These are phyloP conservation scores for Trametes villosa DNA, from an alignment of 768 basidiomycete species.

Conservation along the genomic window DNA sequence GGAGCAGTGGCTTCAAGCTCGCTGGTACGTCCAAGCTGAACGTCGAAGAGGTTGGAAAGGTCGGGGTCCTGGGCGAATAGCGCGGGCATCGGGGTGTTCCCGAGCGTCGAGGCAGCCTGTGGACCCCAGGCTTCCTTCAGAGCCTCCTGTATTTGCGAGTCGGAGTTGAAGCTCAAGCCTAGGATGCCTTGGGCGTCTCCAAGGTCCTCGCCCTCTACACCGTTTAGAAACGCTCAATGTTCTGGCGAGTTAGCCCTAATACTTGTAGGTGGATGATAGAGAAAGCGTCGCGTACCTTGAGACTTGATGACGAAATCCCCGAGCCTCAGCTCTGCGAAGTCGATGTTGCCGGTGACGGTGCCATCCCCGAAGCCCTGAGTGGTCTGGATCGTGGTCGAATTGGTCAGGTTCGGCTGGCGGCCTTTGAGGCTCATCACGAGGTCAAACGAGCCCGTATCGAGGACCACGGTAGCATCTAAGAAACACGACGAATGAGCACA, in stretches of 20 bases:
- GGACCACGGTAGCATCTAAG: constrained; percentile 34
- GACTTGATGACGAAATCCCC: constrained; percentile 50
- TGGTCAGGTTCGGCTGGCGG: constrained; percentile 30
- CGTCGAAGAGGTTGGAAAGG: not conserved
- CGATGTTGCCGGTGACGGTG: constrained; percentile 40
- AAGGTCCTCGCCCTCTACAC: not conserved
- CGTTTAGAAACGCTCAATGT: not conserved
- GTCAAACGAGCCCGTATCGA: constrained; percentile 43
- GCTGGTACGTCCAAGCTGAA: not conserved
- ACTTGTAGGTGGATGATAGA: not conserved
- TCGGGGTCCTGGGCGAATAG: not conserved
- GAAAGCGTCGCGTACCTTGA: constrained; percentile 52
- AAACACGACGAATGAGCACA: not conserved
- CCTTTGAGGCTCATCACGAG: constrained; percentile 34
- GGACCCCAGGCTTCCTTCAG: not conserved
- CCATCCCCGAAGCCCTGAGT: constrained; percentile 46
- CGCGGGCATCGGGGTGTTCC: not conserved
- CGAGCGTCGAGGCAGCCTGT: not conserved
- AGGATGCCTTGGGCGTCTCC: not conserved
- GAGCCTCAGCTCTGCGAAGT: constrained; percentile 40
- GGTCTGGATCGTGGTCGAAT: constrained; percentile 37
- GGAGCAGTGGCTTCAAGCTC: not conserved
- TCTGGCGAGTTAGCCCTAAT: not conserved
- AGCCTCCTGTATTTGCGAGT: not conserved
- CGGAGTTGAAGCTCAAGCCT: not conserved